These are phyloP conservation scores for Candida coquimbonensis DNA, from an alignment of 805 yeast species.

Conservation along the genomic window DNA sequence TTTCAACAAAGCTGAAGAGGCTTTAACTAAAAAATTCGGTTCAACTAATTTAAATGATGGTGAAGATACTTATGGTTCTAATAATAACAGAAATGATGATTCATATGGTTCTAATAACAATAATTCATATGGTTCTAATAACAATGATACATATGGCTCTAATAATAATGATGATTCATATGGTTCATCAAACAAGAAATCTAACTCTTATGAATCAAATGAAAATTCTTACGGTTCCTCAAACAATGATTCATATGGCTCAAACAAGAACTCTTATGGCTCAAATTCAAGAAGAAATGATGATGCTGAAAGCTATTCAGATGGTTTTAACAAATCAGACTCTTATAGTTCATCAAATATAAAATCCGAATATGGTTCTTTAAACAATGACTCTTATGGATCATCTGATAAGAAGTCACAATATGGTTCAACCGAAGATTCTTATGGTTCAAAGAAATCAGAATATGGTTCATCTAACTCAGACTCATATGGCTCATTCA, in stretches of 20 bases:
- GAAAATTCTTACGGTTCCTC: too few relatives aligned
- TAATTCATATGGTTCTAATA: constrained; percentile 1
- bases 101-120: background rate
- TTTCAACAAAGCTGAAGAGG: constrained; percentile 20
- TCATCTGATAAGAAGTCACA: too few relatives aligned
- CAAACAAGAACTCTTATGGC: too few relatives aligned
- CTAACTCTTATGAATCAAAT: background rate
- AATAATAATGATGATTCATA: background rate
- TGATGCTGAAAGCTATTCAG: too few relatives aligned
- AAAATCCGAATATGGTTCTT: background rate
- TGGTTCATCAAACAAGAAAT: background rate
- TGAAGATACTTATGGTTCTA: constrained; percentile 1
- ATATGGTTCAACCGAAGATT: too few relatives aligned
- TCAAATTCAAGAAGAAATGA: too few relatives aligned
- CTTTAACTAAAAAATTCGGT: constrained; percentile 22
- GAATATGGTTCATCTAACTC: too few relatives aligned
- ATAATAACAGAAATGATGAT: background rate
- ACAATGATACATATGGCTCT: constrained; percentile 13
- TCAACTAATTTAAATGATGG: constrained; percentile 20
- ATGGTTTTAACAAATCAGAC: too few relatives aligned
- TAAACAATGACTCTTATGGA: background rate
- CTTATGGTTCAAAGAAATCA: too few relatives aligned
- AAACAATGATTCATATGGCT: too few relatives aligned
- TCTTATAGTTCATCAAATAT: background rate
- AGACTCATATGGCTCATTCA: too few relatives aligned